Evolutionary conservation across 2,329 filamentous ascomycete species (phyloP).

Genomic region (Metarhizium anisopliae): DNA sequence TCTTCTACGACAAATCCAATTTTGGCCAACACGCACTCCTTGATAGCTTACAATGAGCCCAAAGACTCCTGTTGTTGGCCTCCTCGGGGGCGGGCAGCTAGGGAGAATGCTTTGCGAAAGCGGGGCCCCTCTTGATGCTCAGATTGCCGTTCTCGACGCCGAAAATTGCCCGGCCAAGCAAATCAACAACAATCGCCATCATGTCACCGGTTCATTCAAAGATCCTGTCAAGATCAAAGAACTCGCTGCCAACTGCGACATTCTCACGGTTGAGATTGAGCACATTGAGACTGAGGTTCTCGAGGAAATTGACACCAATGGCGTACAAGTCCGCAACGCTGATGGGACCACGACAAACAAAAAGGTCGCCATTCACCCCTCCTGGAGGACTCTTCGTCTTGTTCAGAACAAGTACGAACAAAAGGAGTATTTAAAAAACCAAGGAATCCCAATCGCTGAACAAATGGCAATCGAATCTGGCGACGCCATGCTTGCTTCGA

Average conservation of each 20-base stretch:
- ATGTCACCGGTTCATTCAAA: conserved; percentile 83
- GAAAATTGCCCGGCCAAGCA: conserved; percentile 75
- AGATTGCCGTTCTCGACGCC: conserved; percentile 71
- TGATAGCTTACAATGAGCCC: background rate
- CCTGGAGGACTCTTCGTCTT: conserved; percentile 74
- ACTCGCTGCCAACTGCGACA: conserved; percentile 67
- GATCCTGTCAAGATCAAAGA: conserved; percentile 69
- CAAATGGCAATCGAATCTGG: conserved; percentile 54
- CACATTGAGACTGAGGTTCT: conserved; percentile 87
- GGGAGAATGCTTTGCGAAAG: conserved; percentile 91
- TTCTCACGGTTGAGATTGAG: conserved; percentile 91
- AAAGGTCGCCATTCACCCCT: conserved; percentile 62
- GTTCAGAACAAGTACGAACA: conserved; percentile 94
- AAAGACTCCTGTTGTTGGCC: conserved; percentile 35
- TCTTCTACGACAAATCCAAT: no score
- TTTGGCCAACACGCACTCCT: no score
- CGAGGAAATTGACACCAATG: conserved; percentile 65
- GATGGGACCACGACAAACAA: conserved; percentile 19
- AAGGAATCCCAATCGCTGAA: conserved; percentile 63
- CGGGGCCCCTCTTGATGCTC: conserved; percentile 65
- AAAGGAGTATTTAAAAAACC: conserved; percentile 66
- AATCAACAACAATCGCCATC: conserved; percentile 63
- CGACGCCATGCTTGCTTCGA: conserved; percentile 46
- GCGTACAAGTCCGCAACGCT: conserved; percentile 40
- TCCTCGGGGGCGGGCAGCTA: conserved; percentile 61